These are phyloP conservation scores for Sugiyamaella valdiviana DNA, from an alignment of 805 yeast genomes.

Conservation along the genomic window DNA sequence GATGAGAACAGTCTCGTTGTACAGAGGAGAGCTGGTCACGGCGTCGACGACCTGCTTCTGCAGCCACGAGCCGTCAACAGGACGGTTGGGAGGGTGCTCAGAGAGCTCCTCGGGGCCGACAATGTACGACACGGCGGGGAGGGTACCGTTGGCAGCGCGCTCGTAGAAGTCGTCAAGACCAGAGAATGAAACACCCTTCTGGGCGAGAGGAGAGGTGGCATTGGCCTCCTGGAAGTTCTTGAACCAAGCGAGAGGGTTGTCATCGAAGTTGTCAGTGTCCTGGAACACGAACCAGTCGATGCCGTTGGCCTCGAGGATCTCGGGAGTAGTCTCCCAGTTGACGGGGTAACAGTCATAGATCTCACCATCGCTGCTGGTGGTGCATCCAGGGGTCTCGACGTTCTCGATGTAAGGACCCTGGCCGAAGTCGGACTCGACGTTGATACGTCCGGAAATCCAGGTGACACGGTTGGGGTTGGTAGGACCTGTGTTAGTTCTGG, in stretches of 20 bases:
- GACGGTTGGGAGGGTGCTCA: conserved; percentile 24
- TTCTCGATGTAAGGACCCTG: conserved; percentile 23
- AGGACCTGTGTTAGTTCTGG: conserved; percentile 12
- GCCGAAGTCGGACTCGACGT: conserved; percentile 16
- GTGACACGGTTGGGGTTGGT: conserved; percentile 25
- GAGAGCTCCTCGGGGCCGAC: conserved; percentile 24
- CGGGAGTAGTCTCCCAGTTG: conserved; percentile 24
- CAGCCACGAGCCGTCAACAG: conserved; percentile 25
- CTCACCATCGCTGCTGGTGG: conserved; percentile 3
- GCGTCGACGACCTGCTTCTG: conserved; percentile 21
- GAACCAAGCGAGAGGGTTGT: conserved; percentile 22
- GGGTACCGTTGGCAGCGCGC: conserved; percentile 21
- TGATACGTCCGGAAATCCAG: conserved; percentile 24
- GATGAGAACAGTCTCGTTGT: conserved; percentile 22
- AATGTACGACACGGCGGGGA: conserved; percentile 25
- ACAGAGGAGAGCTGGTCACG: conserved; percentile 17
- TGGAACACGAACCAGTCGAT: conserved; percentile 25
- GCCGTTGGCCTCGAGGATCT: conserved; percentile 17
- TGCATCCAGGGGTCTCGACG: conserved; percentile 20
- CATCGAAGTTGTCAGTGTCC: conserved; percentile 22
- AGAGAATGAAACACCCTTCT: conserved; percentile 18
- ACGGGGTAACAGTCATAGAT: conserved; percentile 21
- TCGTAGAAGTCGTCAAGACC: conserved; percentile 20
- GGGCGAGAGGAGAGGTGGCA: conserved; percentile 11
- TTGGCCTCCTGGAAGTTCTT: conserved; percentile 17